Conservation (phyloP, 148 eudicot genomes). For the Rhododendron henanense region DNA sequence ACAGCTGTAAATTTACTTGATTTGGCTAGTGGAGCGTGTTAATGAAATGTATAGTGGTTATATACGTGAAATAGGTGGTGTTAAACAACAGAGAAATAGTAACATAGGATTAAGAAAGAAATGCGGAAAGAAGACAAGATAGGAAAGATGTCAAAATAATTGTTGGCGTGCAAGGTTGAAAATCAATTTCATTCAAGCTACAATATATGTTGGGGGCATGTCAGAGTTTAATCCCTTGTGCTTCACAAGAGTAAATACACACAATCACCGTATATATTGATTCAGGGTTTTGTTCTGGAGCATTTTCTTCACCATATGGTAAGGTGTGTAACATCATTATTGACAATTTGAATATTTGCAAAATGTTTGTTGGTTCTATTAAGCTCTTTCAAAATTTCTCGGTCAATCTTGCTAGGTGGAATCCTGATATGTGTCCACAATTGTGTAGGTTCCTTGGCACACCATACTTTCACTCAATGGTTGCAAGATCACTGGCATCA, state of each 20-base stretch:
- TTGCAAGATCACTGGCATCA: constrained; percentile 76
- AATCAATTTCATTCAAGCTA: background rate
- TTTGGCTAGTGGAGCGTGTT: background rate
- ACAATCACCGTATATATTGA: background rate
- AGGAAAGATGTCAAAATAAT: background rate
- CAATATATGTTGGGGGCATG: background rate
- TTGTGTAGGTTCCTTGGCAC: constrained; percentile 57
- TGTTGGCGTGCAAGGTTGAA: background rate
- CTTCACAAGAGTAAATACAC: background rate
- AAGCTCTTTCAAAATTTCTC: background rate
- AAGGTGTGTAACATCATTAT: background rate
- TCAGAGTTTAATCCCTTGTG: background rate
- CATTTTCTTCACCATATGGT: background rate
- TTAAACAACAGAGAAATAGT: background rate
- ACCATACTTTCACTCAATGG: constrained; percentile 93
- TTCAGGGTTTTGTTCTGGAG: background rate
- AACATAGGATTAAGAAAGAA: background rate
- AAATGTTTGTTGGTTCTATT: background rate
- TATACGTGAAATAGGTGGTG: background rate
- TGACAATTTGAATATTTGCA: background rate
- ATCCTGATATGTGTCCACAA: constrained; percentile 3
- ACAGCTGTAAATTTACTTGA: background rate
- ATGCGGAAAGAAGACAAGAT: background rate
- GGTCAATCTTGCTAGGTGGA: background rate
- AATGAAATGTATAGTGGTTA: background rate